Percentiles rank a stretch among this genome's conserved stretches.
Conservation (phyloP, 2,329 filamentous ascomycete genomes). For the Ophiostoma novo-ulmi region DNA sequence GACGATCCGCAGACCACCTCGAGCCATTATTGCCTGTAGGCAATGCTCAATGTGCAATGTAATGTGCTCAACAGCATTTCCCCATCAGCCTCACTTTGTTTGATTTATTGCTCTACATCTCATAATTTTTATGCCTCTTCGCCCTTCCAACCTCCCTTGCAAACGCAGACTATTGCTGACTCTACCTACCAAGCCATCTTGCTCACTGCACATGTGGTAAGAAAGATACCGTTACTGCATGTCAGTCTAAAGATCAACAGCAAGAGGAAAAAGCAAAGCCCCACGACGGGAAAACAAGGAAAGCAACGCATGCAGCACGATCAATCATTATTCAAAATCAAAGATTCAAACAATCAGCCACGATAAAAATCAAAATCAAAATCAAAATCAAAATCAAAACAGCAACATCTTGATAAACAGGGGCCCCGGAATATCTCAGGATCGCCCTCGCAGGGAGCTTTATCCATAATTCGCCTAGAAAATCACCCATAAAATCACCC, state of each 20-base stretch:
- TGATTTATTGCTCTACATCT: neutral
- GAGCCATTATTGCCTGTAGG: neutral
- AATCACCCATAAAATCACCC: neutral
- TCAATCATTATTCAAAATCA: neutral
- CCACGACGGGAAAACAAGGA: neutral
- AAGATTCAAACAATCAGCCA: neutral
- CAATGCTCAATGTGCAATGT: neutral
- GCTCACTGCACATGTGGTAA: neutral
- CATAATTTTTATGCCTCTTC: neutral
- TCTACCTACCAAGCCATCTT: neutral
- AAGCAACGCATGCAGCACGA: neutral
- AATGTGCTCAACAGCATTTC: neutral
- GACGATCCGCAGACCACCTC: neutral
- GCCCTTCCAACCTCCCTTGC: neutral
- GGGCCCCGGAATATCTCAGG: slow-evolving; percentile 1
- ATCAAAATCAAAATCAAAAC: neutral
- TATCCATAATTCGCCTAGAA: neutral
- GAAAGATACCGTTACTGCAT: neutral
- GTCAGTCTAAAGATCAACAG: slow-evolving; percentile 10
- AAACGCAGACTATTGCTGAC: neutral
- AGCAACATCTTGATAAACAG: neutral
- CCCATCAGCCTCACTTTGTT: neutral
- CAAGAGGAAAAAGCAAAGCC: slow-evolving; percentile 7
- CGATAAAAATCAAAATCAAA: neutral
- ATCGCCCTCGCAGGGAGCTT: slow-evolving; percentile 10